phyloP scores from a whole-genome alignment of 805 yeast species.

The Kregervanrija fluxuum region DNA sequence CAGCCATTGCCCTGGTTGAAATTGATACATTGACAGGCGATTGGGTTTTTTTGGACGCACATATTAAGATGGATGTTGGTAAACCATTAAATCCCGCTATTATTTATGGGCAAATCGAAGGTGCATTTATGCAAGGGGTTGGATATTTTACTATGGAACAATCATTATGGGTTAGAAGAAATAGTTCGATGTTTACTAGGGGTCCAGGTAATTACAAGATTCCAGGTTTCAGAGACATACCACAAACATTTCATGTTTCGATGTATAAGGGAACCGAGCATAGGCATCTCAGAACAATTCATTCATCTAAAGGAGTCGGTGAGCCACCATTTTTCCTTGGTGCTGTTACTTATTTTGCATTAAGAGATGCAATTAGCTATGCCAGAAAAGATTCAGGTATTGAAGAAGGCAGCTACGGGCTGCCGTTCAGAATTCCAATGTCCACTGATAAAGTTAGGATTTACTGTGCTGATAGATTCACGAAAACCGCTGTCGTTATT shows the following conservation, averaged over 20 bases:
- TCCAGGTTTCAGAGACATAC: constrained; percentile 42
- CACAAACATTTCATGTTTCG: constrained; percentile 36
- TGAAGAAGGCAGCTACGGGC: constrained; percentile 13
- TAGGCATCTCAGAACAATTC: constrained; percentile 36
- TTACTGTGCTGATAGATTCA: constrained; percentile 31
- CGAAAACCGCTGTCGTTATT: constrained; percentile 23
- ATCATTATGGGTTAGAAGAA: constrained; percentile 35
- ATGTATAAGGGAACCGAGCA: constrained; percentile 35
- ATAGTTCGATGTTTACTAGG: constrained; percentile 35
- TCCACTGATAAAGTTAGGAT: constrained; percentile 38
- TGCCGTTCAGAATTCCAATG: constrained; percentile 32
- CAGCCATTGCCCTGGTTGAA: constrained; percentile 35
- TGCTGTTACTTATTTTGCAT: constrained; percentile 34
- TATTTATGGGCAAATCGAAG: constrained; percentile 45
- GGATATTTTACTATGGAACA: constrained; percentile 44
- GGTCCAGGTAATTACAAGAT: constrained; percentile 46
- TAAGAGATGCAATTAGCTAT: constrained; percentile 34
- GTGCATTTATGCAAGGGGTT: constrained; percentile 44
- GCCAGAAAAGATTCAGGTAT: constrained; percentile 29
- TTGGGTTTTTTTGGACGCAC: constrained; percentile 35
- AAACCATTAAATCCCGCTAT: constrained; percentile 42
- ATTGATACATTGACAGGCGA: constrained; percentile 43
- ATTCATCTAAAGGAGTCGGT: constrained; percentile 40
- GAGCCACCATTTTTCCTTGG: constrained; percentile 46
- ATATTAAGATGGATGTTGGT: constrained; percentile 42